A percentile compares a stretch with the other conserved stretches of the same genome.
These are phyloP conservation scores for Capronia coronata DNA, from an alignment of 2,329 filamentous ascomycete genomes.

Conservation along the genomic window DNA sequence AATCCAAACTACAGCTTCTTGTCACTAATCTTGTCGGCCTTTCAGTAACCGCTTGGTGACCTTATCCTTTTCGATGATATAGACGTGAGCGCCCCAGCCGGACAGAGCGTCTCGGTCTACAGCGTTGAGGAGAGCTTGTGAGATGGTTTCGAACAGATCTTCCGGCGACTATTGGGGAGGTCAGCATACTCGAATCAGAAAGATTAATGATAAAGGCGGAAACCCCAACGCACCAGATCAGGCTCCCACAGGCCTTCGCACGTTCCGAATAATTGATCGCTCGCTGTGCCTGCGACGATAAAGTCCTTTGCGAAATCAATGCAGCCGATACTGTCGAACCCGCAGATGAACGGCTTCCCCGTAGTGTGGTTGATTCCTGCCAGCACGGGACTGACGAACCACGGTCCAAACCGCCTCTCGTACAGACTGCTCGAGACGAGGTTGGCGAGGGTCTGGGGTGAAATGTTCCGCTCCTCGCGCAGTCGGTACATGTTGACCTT, in stretches of 20 bases:
- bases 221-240: conserved; percentile 64
- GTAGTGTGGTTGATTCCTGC: conserved; percentile 93
- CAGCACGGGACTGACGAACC: conserved; percentile 90
- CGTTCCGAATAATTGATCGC: conserved; percentile 96
- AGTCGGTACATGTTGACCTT: conserved; percentile 99
- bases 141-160: conserved; percentile 96
- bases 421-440: conserved; percentile 86
- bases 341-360: conserved; percentile 94
- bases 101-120: conserved; percentile 95
- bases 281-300: conserved; percentile 92
- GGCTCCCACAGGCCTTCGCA: conserved; percentile 98
- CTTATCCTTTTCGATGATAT: conserved; percentile 99
- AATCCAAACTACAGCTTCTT: background rate
- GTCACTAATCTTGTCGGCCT: conserved; percentile 80
- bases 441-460: conserved; percentile 91
- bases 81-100: conserved; percentile 97
- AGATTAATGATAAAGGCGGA: conserved; percentile 6
- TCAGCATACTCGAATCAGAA: conserved; percentile 4
- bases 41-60: conserved; percentile 98
- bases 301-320: conserved; percentile 99
- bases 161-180: conserved; percentile 61
- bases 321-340: conserved; percentile 97
- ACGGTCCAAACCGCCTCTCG: conserved; percentile 92
- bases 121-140: conserved; percentile 88
- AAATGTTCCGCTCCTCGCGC: conserved; percentile 94